These are phyloP conservation scores for Toxicodendron radicans DNA, from an alignment of 345 rosid genomes.

Conservation along the genomic window DNA sequence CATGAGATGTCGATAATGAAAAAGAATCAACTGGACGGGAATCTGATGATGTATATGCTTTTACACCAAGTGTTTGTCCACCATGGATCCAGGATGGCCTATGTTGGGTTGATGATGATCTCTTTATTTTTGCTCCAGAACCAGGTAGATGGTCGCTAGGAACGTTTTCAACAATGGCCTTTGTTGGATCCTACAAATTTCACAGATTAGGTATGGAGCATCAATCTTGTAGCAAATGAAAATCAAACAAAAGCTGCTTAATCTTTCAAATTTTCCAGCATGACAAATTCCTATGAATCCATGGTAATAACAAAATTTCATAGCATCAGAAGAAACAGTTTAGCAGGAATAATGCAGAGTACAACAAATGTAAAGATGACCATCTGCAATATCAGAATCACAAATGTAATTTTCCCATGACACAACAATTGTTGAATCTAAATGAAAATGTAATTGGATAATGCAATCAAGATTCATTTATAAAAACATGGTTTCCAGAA, in stretches of 20 bases:
- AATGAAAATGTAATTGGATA: not conserved
- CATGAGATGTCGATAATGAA: constrained; percentile 33
- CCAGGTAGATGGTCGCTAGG: constrained; percentile 53
- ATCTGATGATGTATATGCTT: constrained; percentile 41
- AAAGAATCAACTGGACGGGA: constrained; percentile 73
- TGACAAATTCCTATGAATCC: not conserved
- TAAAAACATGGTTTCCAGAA: not conserved
- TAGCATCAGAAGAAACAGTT: not conserved
- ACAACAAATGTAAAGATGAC: not conserved
- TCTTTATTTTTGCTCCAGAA: constrained; percentile 90
- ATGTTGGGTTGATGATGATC: constrained; percentile 51
- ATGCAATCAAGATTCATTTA: not conserved
- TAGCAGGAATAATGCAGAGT: constrained; percentile 6
- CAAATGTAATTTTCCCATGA: not conserved
- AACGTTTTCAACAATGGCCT: constrained; percentile 40
- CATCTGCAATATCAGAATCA: not conserved
- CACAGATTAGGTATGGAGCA: not conserved
- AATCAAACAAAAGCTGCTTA: not conserved
- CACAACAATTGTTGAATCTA: not conserved
- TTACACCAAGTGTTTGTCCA: constrained; percentile 38
- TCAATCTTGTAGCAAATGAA: constrained; percentile 4
- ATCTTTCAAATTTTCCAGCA: not conserved
- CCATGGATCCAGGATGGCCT: constrained; percentile 71
- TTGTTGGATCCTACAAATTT: constrained; percentile 48
- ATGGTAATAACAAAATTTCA: not conserved